Base-by-base conservation (phyloP, 768 basidiomycete genomes). In the Pleurotus platypus region DNA sequence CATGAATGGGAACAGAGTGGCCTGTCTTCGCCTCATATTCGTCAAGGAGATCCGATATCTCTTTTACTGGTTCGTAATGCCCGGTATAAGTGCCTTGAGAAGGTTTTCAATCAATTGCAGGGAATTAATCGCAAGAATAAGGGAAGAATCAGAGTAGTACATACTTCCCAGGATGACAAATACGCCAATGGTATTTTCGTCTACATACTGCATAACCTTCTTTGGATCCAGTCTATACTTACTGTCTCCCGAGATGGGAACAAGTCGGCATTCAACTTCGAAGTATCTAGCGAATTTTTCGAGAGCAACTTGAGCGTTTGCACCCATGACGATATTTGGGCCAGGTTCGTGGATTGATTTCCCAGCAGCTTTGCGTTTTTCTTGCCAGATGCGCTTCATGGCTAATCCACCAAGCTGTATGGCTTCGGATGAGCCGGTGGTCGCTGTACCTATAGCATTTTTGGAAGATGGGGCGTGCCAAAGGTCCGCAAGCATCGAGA, bases 261-360 rank as follows among this genome's bases (percentile, higher is more conserved):
- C 80, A 12, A 82, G 73, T 11, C 80, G 69, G 59, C 77, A 80
- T 66, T 89, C 87, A 48, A 88, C 85, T 55, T 89, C 87, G 54
- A 84, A 86, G 66, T 86, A 84, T 39, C 87, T 73, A 5, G 87
- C 87, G 60, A 88, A 87, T 63, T 87, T 87, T 66, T 89, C 86
- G 18, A 87, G 70, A 4, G 84, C 84, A 18, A 88, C 86, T 64
- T 89, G 86, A 3, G 86, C 87, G 66, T 87, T 86, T n/a, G 86
- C 81, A 42, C 84, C 83, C 77, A 86, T 82, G 43, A 87, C 72
- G 54, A 86, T 81, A 60, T 85, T 85, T 2, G 86, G 86, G 2
- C 88, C 87, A 65, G 95, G 86, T 55, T 90, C 83, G 62, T 93
- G 91, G 38, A 90, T 86, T 69, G 78, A 83, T 64, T 85, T 81